Base-by-base conservation (phyloP, 176 grass and related monocot species). In the Oryza meridionalis region DNA sequence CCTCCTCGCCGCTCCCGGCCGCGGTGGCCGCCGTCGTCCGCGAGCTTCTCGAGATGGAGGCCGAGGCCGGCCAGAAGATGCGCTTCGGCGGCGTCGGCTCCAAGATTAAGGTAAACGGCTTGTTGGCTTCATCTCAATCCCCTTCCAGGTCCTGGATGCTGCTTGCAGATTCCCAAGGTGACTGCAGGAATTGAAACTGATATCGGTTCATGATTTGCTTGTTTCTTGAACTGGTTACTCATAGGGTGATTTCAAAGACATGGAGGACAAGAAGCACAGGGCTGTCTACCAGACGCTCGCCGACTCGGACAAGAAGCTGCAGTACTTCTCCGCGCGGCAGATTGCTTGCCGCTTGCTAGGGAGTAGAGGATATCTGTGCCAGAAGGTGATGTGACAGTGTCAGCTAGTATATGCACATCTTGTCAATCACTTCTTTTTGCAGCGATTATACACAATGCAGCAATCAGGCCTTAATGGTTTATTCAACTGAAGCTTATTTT, bases 231-330 rank as follows among this genome's bases (percentile, higher is more conserved):
- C 69, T 47, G 26, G 3, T 51, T 49, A 49, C 49, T 16, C 14
- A 14, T 79, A 98, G 92, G 92, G 96, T 21, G 84, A 79, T 82
- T 98, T 98, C 77, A 98, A 91, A 69, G 85, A 79, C 75, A 46
- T 89, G 76, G 96, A 95, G 79, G 93, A 98, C 74, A 91, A 75
- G 88, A 98, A 95, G 78, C 87, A 95, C 71, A 98, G 87, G 72
- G 67, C 87, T 12, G 87, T 98, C 26, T 98, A 95, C 77, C 35
- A 86, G 21, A 85, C 73, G 22, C 86, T 98, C 12, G 21, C 65
- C 7, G 89, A 98, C 79, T 90, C 96, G 31, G 91, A 95, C 21
- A 64, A 93, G 79, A 98, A 98, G 89, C 77, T 98, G 77, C 92
- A 91, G 73, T 98, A 85, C 31, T 98, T 87, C 84, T 80, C 95